Evolutionary conservation across 1,284 basidiomycete genomes (phyloP), one percentile per base, ranked within the genome.

Genomic region (Thecaphora frezii): DNA sequence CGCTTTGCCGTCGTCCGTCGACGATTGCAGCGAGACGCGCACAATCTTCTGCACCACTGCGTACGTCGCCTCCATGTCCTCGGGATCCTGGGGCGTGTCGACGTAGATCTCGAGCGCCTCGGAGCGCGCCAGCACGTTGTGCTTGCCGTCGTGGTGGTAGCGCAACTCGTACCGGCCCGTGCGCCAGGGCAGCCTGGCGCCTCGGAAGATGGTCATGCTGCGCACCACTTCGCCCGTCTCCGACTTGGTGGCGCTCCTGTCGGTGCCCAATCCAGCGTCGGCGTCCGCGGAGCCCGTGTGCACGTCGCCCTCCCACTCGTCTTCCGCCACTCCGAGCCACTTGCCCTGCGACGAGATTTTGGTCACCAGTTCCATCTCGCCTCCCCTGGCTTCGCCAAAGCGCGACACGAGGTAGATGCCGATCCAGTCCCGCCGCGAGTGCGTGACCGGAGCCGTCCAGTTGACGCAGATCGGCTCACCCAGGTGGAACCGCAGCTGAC

Each of bases 351-450:
- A 90, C 4, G 88, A 87, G n/a, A 89, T 88, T 57, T 87, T 87
- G 3, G 96, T 98, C 1, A 77, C 65, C 21, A 64, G 50, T 24
- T 65, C 65, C 14, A 71, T 54, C 2, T 55, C 56, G 1, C 55
- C 59, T 14, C 48, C 21, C 43, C 45, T 37, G 14, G 51, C 57
- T 8, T 39, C 21, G 25, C 66, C 66, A 37, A 73, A 61, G 9
- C 71, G 50, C 13, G 49, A 54, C 4, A 74, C 45, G 1, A 60
- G 55, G 74, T 96, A 97, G 40, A 98, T 86, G 13, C 93, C 96
- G 69, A 98, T 90, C 96, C 94, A 98, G 79, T 98, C 94, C 69
- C 88, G 86, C n/a, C 90, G 85, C 16, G 92, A 94, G 77, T 97
- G 94, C 54, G 87, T 86, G 30, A 83, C 81, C 0, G 94, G 92